Base-by-base conservation (phyloP, 2,329 filamentous ascomycete genomes). In the Plectosphaerella sp. region DNA sequence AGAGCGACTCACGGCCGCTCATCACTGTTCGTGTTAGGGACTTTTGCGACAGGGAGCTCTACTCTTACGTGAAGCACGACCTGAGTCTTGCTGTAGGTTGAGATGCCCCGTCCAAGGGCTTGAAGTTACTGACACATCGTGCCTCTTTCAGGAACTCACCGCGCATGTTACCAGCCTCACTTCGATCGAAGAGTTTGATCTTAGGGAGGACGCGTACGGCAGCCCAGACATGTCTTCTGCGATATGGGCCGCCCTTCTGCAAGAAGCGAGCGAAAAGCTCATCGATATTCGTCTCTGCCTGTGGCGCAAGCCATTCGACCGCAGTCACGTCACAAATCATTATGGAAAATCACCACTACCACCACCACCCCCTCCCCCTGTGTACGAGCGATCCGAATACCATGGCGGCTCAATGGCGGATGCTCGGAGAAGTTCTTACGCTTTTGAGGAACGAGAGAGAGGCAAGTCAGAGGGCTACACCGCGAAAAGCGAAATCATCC, bases 61-160 rank as follows among this genome's bases (percentile, higher is more conserved):
- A 25, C 22, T 45, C 48, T 2, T 35, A 45, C 28, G 48, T 50
- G 16, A 45, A 50, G n/a, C 48, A 50, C 22, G 39, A 45, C 24
- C n/a, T 36, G 4, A 50, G 48, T n/a, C 43, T 50, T 18, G 48
- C 48, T 35, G 48, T 50, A 15, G 6, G 48, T 43, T 14, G 18
- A 15, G 14, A 39, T 39, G 3, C 15, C 37, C 14, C 37, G 16
- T 18, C 6, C 37, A 37, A 11, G 7, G 22, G 22, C 28, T 33
- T 12, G 8, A 33, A 12, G 3, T 33, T 33, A 33, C 28, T 33
- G 28, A 33, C 11, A 7, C 28, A 2, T 9, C 28, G 22, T 22
- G 22, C 16, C 37, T 39, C 37, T 39, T 16, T 4, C 14, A 39
- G 37, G 37, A 39, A n/a, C 37, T 39, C 37, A 39, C 16, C 37